Base-by-base conservation (phyloP, 2,329 filamentous ascomycete genomes). In the Hypoxylon sp. region DNA sequence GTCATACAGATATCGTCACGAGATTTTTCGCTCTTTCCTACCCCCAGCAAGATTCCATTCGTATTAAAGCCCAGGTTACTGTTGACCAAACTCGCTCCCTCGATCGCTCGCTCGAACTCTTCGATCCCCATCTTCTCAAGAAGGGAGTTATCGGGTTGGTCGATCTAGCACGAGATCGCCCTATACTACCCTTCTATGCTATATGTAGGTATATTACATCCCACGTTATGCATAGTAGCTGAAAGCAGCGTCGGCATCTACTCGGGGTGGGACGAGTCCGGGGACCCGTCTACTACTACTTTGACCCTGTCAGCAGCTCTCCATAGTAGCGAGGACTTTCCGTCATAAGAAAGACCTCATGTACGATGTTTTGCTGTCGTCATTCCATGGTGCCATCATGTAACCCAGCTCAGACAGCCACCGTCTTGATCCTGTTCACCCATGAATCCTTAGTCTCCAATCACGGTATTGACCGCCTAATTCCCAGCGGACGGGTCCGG, bases 151-250 rank as follows among this genome's bases (percentile, higher is more conserved):
- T 41, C 21, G 35, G 21, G 52, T 55, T 58, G 46, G 49, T 24
- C 17, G 23, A 55, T 51, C 46, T 51, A 46, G 41, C 50, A 54
- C 54, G 53, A 58, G 40, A 54, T 43, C 6, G 15, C 26, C 33
- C 15, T 50, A 18, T 41, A 40, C 53, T 38, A 18, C 35, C 27
- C 53, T 43, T 18, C 10, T 20, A 38, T 21, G 11, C 29, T 15
- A 33, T 33, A 13, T 17, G n/a, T 29, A 29, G 11, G 6, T 6
- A 29, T 29, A 6, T 6, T 29, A 29, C 11, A 6, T 11, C 26
- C 26, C 11, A 29, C 26, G 6, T 29, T 6, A 29, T 29, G 26
- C 11, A 29, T 6, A 40, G 7, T 23, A 24, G 21, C n/a, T 13
- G 20, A 42, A 42, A 13, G 15, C 46, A 37, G 29, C 40, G 41